Base-by-base conservation (phyloP, 257 asterid genomes). In the Linaria vulgaris region DNA sequence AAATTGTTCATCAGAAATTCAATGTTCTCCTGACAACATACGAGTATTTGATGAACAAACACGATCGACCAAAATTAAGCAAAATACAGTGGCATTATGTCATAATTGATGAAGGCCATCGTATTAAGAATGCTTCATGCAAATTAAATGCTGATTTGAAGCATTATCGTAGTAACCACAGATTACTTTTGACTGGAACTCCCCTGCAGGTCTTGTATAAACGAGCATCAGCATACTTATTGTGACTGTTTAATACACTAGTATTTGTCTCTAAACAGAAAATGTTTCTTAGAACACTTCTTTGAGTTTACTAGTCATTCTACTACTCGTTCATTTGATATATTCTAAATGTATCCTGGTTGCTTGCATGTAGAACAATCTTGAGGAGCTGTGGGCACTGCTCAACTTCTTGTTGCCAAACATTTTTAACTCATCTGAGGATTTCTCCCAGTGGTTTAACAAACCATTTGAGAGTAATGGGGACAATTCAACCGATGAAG, bases 81-180 rank as follows among this genome's bases (percentile, higher is more conserved):
- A 94, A 90, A 80, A 63, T 94, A 67, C 92, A 82, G 1, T 94
- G 99, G 99, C 99, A 85, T 80, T 90, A 94, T 74, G 70, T 94
- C 64, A 90, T 94, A 71, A 94, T 94, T 64, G 99, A 94, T 67
- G 99, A 94, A 79, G 99, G 99, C 56, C 99, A 94, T 80, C 99
- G 99, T 64, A 94, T 94, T 56, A 94, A 94, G 85, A 94, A 94
- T 87, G 99, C 99, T 77, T 94, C 99, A 45, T 94, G 99, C 92
- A 94, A 94, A 80, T 80, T 94, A 75, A 94, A 94, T 87, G 96
- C 99, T 75, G 97, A 94, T 8, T 71, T 94, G 80, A 94, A 89
- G 78, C 97, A 83, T 76, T 94, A 94, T 72, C 85, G 83, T 45
- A 94, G 99, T 83, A 82, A 87, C 74, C 99, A 94, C 81, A 82